Evolutionary conservation across 768 basidiomycete species (phyloP), one percentile per base, ranked within the genome.

Genomic region (Tulasnella calospora): DNA sequence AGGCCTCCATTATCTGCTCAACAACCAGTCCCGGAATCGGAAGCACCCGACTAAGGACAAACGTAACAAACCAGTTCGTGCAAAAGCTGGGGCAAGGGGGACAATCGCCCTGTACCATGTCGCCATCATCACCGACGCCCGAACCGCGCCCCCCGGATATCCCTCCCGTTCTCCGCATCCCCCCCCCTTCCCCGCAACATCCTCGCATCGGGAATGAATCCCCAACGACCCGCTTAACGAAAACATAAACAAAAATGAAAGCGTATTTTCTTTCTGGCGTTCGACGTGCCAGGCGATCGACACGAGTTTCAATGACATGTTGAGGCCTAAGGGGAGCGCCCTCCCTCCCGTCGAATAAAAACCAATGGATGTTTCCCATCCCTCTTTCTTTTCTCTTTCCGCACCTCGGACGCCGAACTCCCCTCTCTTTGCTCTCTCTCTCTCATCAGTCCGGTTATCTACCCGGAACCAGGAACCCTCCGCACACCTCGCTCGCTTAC

Each of bases 121-220:
- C 46, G n/a, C 10, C 51, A 46, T 12, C 46, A 51, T 67, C 61
- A 30, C 61, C 61, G 61, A 67, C 61, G 61, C 61, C 61, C 61
- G 61, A 67, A 67, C 61, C 61, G 61, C 61, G 61, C 61, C 61
- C 17, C 61, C 33, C 61, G 61, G 61, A 67, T 67, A 67, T 67
- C 61, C 51, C 33, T 67, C 61, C 51, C 33, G 27, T 67, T 67
- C 61, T 67, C 61, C 61, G 13, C 61, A 67, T 13, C 12, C 6
- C n/a, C 13, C 30, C 61, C 61, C 30, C 61, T 17, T 13, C 61
- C 61, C 30, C 61, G 5, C 3, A 12, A 27, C 27, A 15, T 33
- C 27, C 61, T 67, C 61, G 61, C 12, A 30, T 67, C 61, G 61
- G 61, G 61, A 67, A 67, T 67, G 61, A 67, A 67, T 40, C 38